Evolutionary conservation across 306 rosid genomes (phyloP), one percentile per base, ranked within the genome.

Genomic region (Luffa acutangula): DNA sequence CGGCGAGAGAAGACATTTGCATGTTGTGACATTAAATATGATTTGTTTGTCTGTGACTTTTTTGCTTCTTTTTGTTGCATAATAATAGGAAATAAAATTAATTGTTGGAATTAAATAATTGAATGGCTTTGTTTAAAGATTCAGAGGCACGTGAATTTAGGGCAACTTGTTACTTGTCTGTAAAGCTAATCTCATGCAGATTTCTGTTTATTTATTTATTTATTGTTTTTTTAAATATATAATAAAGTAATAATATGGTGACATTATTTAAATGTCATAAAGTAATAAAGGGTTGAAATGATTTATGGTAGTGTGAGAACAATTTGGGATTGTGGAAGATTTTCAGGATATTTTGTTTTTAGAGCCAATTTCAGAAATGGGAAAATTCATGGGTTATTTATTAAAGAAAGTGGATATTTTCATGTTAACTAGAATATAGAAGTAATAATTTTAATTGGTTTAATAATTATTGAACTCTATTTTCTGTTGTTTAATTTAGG

Each of bases 171-270:
- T 51, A 25, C 62, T 74, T 48, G 21, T 36, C 48, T 75, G 1
- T 36, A 34, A 53, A 52, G 64, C 18, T 14, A 75, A 75, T 75
- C 63, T 51, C 64, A 52, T 51, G 78, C 78, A 75, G 60, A 73
- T 73, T 66, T 70, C 34, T 12, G 9, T 74, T 74, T 74, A 8
- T 46, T 45, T 45, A 45, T 74, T 21, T 14, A 46, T 72, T 73
- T 25, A 25, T 25, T 25, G 31, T 25, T 25, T 25, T 25, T 25
- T 25, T 25, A 25, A 25, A 25, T 25, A 25, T 25, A 25, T 25
- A 25, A 25, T 25, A 25, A 25, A 25, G 31, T 25, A 25, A 25
- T 25, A 25, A 25, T 25, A 1, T 25, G 31, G 31, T 25, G 31
- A 25, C 31, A 62, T 62, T 62, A 12, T 62, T 62, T 5, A 62